These are phyloP conservation scores for Tylopilus orsonianus DNA, from an alignment of 1,284 basidiomycete species.

Conservation along the genomic window DNA sequence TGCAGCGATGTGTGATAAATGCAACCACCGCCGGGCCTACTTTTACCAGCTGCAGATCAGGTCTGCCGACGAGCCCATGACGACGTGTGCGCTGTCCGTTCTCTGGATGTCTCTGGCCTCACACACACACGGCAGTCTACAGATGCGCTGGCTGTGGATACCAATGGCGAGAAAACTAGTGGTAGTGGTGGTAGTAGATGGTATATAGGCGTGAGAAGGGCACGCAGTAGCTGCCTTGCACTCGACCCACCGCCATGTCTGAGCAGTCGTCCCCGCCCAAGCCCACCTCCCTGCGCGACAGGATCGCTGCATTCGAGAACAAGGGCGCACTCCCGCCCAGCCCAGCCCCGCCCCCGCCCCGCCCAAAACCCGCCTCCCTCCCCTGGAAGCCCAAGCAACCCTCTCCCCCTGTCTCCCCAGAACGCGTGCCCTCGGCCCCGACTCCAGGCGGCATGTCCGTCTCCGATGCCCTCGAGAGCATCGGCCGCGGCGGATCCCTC, in stretches of 20 bases:
- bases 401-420: slow-evolving; percentile 52
- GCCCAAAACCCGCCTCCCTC: slow-evolving; percentile 69
- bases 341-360: slow-evolving; percentile 43
- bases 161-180: slow-evolving; percentile 62
- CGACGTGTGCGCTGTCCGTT: slow-evolving; percentile 79
- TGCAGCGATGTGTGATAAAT: slow-evolving; percentile 84
- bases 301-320: slow-evolving; percentile 80
- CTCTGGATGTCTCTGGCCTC: slow-evolving; percentile 7
- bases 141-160: slow-evolving; percentile 59
- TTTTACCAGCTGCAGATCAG: slow-evolving; percentile 97
- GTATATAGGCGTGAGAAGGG: slow-evolving; percentile 30
- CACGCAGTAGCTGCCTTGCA: slow-evolving; percentile 20
- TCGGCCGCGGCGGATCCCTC: slow-evolving; percentile 64
- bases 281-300: slow-evolving; percentile 73
- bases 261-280: slow-evolving; percentile 52
- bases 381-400: slow-evolving; percentile 66
- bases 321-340: slow-evolving; percentile 34
- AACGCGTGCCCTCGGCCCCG: slow-evolving; percentile 15
- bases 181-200: background rate
- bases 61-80: slow-evolving; percentile 96
- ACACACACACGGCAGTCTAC: slow-evolving; percentile 39
- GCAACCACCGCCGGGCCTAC: slow-evolving; percentile 83
- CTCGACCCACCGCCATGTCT: slow-evolving; percentile 39
- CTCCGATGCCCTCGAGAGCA: slow-evolving; percentile 80
- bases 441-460: slow-evolving; percentile 64